phyloP scores from a whole-genome alignment of 148 eudicot species.

The Mesembryanthemum crystallinum region DNA sequence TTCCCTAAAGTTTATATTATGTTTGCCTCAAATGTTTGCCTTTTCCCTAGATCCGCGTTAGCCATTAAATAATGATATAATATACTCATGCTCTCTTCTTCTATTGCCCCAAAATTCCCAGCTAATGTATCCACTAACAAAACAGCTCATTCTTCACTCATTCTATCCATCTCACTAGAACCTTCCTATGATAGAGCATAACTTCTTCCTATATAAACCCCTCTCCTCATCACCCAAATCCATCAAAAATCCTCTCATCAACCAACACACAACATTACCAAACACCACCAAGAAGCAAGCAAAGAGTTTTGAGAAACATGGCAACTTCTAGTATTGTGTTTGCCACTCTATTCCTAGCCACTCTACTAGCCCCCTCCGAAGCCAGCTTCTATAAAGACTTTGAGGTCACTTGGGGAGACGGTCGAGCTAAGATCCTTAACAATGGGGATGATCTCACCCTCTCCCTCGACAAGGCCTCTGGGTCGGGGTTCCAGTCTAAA shows the following conservation, averaged over 20 bases:
- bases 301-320: neutral
- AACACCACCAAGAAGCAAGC: neutral
- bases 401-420: conserved; percentile 31
- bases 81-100: too few species aligned
- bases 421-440: conserved; percentile 28
- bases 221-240: neutral
- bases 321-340: neutral
- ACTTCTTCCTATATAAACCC: conserved; percentile 12
- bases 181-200: too few species aligned
- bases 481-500: conserved; percentile 30
- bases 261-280: neutral
- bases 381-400: conserved; percentile 29
- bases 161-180: too few species aligned
- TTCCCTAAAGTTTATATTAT: too few species aligned
- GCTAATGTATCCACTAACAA: neutral
- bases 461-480: conserved; percentile 28
- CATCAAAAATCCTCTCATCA: neutral
- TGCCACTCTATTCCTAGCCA: conserved; percentile 17
- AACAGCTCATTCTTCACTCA: too few species aligned
- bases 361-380: neutral
- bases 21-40: too few species aligned
- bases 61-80: too few species aligned
- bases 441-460: conserved; percentile 31
- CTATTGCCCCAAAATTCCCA: too few species aligned
- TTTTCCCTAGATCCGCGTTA: too few species aligned